Base-by-base conservation (phyloP, 2,329 filamentous ascomycete species). In the Fusarium concolor region DNA sequence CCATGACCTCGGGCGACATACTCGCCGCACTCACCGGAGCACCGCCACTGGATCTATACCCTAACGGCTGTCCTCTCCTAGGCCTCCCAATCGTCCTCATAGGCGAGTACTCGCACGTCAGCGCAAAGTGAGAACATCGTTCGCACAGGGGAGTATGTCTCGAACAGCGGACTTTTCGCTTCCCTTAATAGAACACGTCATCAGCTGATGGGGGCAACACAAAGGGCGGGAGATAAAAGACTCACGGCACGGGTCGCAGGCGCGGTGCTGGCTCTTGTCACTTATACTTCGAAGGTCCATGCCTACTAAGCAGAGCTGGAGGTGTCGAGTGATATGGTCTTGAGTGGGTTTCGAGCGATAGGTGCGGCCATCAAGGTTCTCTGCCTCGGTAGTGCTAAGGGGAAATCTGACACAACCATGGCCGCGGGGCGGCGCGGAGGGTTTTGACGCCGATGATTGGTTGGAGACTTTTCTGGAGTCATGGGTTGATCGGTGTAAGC, bases 191-290 rank as follows among this genome's bases (percentile, higher is more conserved):
- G 31, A 29, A 29, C 56, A 56, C 33, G 56, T 43, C 47, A 61
- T 62, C 56, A 62, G 58, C 33, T 24, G 20, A 59, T 43, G 4
- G 4, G 22, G 22, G 22, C 22, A 24, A 6, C 6, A 51, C 18
- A 53, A 29, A 45, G 14, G 22, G 4, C 14, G 45, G n/a, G n/a
- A n/a, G 28, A 38, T 17, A 2, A 14, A 7, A 17, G 29, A 37
- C 63, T 54, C 6, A 67, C 64, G 42, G n/a, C 64, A 67, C 10
- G 64, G 64, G 37, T 67, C 64, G 31, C 64, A 67, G 28, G 64
- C 64, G 24, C 64, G 64, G 49, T 67, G 64, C 51, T 67, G 64
- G 26, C 24, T 43, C 52, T 67, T 67, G 28, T 67, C 64, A 62
- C 41, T 64, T 50, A 63, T 67, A 64, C 31, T 59, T 41, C 37